phyloP scores from a whole-genome alignment of 306 rosid genomes.

The Quercus berberidifolia region DNA sequence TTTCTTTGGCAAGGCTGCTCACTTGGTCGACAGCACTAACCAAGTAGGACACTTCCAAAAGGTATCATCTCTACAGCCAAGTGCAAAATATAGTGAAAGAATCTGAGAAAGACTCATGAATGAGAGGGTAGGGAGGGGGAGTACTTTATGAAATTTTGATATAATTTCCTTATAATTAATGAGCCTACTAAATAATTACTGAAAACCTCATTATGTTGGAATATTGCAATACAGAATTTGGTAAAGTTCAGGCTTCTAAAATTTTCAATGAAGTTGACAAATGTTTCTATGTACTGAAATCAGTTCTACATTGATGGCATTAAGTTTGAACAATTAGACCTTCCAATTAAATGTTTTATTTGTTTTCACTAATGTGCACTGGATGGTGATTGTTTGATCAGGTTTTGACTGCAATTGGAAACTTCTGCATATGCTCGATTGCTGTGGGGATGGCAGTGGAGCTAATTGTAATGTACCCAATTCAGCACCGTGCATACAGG shows the following conservation, averaged over 20 bases:
- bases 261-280: not conserved
- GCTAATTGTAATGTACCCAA: constrained; percentile 78
- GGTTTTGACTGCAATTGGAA: constrained; percentile 90
- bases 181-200: not conserved
- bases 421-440: constrained; percentile 89
- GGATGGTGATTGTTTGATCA: constrained; percentile 26
- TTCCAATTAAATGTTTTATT: not conserved
- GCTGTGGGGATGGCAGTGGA: constrained; percentile 72
- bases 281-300: not conserved
- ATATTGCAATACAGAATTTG: not conserved
- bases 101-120: not conserved
- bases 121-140: not conserved
- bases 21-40: constrained; percentile 78
- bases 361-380: constrained; percentile 5
- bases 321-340: not conserved
- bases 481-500: constrained; percentile 68
- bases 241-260: not conserved
- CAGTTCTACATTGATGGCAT: not conserved
- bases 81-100: not conserved
- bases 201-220: not conserved
- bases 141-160: not conserved
- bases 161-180: not conserved
- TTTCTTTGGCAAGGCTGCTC: constrained; percentile 98
- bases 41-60: constrained; percentile 83
- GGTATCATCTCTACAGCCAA: constrained; percentile 34